A percentile compares a stretch with the other conserved stretches of the same genome.
Evolutionary conservation across 2,329 filamentous ascomycete genomes (phyloP).

Genomic region (Neofusicoccum sp.): DNA sequence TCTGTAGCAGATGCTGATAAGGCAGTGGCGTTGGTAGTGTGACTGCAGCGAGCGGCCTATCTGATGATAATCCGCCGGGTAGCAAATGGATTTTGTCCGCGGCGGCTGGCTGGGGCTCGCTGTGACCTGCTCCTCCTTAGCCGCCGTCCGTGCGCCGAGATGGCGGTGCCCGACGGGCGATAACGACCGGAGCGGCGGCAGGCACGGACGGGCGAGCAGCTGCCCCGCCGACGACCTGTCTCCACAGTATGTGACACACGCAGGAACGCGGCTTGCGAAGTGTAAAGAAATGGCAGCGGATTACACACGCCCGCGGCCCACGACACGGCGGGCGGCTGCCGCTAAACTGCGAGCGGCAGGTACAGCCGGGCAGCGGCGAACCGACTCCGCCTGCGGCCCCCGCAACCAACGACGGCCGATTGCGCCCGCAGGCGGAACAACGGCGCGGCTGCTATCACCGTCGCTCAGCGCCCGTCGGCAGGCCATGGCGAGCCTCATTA

Average conservation of each 20-base stretch:
- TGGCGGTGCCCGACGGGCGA: not conserved
- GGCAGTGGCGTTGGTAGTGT: not conserved
- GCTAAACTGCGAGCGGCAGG: not conserved
- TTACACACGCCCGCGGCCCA: not conserved
- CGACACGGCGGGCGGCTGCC: not conserved
- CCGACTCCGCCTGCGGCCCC: not conserved
- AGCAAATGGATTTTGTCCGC: not conserved
- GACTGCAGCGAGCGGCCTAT: not conserved
- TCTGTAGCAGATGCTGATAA: not conserved
- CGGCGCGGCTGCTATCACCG: not conserved
- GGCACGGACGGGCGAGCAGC: not conserved
- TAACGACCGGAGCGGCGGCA: not conserved
- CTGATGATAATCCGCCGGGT: not conserved
- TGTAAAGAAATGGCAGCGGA: not conserved
- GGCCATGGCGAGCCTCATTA: not conserved
- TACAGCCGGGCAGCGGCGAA: not conserved
- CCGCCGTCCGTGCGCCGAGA: not conserved
- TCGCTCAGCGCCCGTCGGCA: not conserved
- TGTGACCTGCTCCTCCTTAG: not conserved
- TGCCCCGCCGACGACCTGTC: not conserved
- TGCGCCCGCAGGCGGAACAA: not conserved
- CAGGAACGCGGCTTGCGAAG: too few relatives aligned
- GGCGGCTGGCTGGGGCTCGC: not conserved
- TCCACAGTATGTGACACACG: not conserved
- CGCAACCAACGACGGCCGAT: constrained; percentile 2